phyloP scores from a whole-genome alignment of 148 eudicot genomes.

The Vaccinium vitisidaea region DNA sequence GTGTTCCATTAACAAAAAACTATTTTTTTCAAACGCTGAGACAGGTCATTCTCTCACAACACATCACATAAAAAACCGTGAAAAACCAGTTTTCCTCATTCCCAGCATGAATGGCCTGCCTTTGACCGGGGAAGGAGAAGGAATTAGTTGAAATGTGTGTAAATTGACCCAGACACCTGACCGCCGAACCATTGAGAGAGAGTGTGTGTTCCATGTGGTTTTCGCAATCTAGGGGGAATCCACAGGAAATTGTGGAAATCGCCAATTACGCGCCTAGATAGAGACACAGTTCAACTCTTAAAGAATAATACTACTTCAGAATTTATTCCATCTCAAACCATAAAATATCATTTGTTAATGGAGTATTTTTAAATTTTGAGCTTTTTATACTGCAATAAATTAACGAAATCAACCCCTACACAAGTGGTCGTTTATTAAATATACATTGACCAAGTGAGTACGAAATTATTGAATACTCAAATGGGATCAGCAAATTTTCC shows the following conservation, averaged over 20 bases:
- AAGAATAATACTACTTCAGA: background rate
- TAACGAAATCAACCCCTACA: background rate
- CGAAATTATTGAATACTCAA: background rate
- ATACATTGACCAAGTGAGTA: background rate
- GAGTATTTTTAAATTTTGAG: no score
- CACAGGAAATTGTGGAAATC: background rate
- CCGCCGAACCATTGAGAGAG: background rate
- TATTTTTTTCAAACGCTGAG: no score
- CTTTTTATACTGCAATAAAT: background rate
- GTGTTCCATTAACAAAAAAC: no score
- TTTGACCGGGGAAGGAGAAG: no score
- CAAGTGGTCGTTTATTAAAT: background rate
- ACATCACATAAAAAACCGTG: no score
- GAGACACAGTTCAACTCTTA: constrained; percentile 10
- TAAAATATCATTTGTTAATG: background rate
- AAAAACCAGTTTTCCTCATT: no score
- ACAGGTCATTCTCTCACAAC: no score
- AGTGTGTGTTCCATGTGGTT: background rate
- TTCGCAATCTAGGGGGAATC: background rate
- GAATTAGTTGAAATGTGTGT: no score
- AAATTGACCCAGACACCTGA: no score
- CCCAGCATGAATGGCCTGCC: no score
- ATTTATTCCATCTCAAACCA: background rate
- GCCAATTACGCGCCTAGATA: background rate
- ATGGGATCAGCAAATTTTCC: background rate